A percentile compares a stretch with the other conserved stretches of the same genome.
phyloP scores from a whole-genome alignment of 1,139 yeast genomes.

The Groenewaldozyma sp. region DNA sequence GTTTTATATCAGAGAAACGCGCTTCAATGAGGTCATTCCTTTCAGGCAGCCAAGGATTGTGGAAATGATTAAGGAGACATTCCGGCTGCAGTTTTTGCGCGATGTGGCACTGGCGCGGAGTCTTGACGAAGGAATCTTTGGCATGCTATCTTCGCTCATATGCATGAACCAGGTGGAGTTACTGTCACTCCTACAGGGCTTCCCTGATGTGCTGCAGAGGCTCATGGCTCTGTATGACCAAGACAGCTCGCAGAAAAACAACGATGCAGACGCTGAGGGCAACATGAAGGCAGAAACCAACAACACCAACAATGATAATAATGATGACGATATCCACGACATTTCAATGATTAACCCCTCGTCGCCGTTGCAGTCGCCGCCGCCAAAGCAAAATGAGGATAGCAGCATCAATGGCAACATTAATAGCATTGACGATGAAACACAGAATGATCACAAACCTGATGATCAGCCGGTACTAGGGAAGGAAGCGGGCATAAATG shows the following conservation, averaged over 20 bases:
- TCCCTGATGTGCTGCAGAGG: slow-evolving; percentile 38
- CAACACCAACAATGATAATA: slow-evolving; percentile 1
- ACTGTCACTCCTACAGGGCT: slow-evolving; percentile 54
- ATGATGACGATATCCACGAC: no score
- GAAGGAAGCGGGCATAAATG: no score
- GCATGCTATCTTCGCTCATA: slow-evolving; percentile 54
- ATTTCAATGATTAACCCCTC: no score
- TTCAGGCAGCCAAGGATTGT: slow-evolving; percentile 43
- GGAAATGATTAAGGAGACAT: slow-evolving; percentile 59
- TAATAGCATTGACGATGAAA: slow-evolving; percentile 11
- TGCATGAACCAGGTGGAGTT: slow-evolving; percentile 63
- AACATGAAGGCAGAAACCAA: neutral
- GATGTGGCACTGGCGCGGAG: slow-evolving; percentile 79
- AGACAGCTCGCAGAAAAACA: neutral
- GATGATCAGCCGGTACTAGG: no score
- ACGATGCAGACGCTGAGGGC: neutral
- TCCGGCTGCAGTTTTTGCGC: slow-evolving; percentile 66
- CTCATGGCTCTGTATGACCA: slow-evolving; percentile 47
- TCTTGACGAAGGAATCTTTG: slow-evolving; percentile 70
- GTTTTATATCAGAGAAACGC: slow-evolving; percentile 47
- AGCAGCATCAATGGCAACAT: slow-evolving; percentile 9
- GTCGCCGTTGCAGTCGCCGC: no score
- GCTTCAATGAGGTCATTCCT: slow-evolving; percentile 66
- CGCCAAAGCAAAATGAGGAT: slow-evolving; percentile 8
- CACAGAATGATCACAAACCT: neutral